Conservation (phyloP, 2,329 filamentous ascomycete species). For the Trichoderma brevicompactum region DNA sequence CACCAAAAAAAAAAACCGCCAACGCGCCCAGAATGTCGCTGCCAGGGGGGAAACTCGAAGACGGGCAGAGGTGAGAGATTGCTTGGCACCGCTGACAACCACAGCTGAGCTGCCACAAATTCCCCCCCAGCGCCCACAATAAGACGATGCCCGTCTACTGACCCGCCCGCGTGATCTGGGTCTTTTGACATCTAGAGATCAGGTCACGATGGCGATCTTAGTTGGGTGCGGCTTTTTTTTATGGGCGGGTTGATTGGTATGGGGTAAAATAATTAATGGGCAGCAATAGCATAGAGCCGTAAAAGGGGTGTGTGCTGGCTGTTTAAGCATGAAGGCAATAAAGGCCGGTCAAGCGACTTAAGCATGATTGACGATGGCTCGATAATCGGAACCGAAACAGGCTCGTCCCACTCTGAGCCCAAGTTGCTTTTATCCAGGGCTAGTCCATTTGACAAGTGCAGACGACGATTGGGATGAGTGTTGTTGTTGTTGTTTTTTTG, state of each 20-base stretch:
- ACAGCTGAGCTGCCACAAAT: not conserved
- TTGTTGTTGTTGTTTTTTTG: too few species aligned
- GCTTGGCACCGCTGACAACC: not conserved
- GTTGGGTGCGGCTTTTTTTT: constrained; percentile 20
- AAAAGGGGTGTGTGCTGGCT: constrained; percentile 26
- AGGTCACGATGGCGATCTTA: constrained; percentile 23
- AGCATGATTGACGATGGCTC: not conserved
- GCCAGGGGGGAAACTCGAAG: too few species aligned
- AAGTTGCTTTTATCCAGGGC: too few species aligned
- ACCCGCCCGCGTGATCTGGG: constrained; percentile 17
- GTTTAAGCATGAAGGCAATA: constrained; percentile 26
- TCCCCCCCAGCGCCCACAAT: not conserved
- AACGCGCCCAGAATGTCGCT: too few species aligned
- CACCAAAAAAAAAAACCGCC: not conserved
- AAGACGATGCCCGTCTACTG: not conserved
- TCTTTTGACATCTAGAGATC: not conserved
- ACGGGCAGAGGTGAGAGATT: not conserved
- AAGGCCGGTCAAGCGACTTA: not conserved
- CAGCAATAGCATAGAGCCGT: too few species aligned
- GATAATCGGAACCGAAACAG: not conserved
- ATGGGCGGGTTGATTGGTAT: not conserved
- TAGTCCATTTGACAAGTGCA: too few species aligned
- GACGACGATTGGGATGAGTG: too few species aligned
- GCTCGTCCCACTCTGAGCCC: too few species aligned
- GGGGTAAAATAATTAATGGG: not conserved